Percentiles rank a stretch among this genome's conserved stretches.
phyloP scores from a whole-genome alignment of 2,329 filamentous ascomycete genomes.

The Trichoderma atroviride region DNA sequence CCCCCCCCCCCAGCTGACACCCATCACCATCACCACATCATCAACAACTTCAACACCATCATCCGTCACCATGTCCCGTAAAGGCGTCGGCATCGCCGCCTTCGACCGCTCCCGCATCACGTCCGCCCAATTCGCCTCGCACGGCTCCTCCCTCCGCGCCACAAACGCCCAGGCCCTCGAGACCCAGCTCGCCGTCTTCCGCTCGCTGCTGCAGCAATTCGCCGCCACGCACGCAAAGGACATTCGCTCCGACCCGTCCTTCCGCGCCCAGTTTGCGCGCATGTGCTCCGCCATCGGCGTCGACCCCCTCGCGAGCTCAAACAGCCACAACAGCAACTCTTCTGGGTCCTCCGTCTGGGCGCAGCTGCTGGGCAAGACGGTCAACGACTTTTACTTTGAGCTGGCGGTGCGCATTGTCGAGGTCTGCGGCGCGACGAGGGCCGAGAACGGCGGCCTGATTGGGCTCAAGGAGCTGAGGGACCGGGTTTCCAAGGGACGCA shows the following conservation, averaged over 20 bases:
- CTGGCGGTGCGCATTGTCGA: constrained; percentile 95
- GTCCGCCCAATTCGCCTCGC: constrained; percentile 84
- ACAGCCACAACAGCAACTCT: constrained; percentile 30
- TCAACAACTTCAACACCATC: neutral
- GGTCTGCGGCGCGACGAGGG: constrained; percentile 81
- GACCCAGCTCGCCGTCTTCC: constrained; percentile 94
- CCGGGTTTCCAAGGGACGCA: constrained; percentile 70
- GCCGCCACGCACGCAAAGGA: constrained; percentile 92
- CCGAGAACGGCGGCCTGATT: constrained; percentile 91
- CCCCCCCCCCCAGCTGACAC: neutral
- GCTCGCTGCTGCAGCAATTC: constrained; percentile 92
- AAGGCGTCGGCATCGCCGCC: constrained; percentile 86
- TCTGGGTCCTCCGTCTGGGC: constrained; percentile 76
- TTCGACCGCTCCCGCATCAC: constrained; percentile 85
- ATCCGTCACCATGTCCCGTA: constrained; percentile 61
- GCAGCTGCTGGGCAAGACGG: constrained; percentile 84
- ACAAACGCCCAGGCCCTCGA: constrained; percentile 83
- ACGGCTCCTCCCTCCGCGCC: constrained; percentile 83
- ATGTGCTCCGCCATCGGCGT: constrained; percentile 98
- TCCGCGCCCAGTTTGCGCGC: constrained; percentile 94
- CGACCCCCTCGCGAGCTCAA: constrained; percentile 74
- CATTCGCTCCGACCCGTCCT: constrained; percentile 91
- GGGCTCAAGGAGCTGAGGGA: constrained; percentile 80
- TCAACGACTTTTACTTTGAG: constrained; percentile 99
- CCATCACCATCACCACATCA: neutral